A percentile compares a stretch with the other conserved stretches of the same genome.
phyloP scores from a whole-genome alignment of 352 stramenopile species.

The Pythium brachiatum region DNA sequence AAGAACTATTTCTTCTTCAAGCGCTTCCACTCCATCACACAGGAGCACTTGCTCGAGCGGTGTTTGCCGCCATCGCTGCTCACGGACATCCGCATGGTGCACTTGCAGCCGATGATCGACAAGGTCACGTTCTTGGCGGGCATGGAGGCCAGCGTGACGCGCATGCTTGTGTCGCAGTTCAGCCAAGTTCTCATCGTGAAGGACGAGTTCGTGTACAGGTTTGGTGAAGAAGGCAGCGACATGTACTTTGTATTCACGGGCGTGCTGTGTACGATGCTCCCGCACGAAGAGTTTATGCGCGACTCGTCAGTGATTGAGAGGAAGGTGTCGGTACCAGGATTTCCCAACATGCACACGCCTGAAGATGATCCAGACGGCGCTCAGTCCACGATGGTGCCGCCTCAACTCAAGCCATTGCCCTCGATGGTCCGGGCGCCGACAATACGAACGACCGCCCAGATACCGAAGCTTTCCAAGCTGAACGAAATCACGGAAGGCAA shows the following conservation, averaged over 20 bases:
- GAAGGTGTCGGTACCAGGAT: conserved; percentile 2
- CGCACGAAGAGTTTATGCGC: conserved; percentile 34
- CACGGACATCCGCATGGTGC: conserved; percentile 64
- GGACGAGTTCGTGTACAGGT: conserved; percentile 64
- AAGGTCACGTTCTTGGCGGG: conserved; percentile 61
- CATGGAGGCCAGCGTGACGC: conserved; percentile 54
- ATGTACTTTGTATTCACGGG: conserved; percentile 82
- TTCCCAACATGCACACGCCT: not conserved
- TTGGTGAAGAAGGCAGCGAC: conserved; percentile 56
- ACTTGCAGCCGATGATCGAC: conserved; percentile 65
- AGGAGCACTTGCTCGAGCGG: conserved; percentile 62
- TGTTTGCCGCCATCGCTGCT: conserved; percentile 64
- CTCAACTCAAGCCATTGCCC: not conserved
- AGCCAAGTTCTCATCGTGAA: conserved; percentile 57
- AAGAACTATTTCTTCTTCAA: conserved; percentile 77
- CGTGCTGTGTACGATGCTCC: conserved; percentile 43
- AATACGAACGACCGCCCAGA: conserved; percentile 11
- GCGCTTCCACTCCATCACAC: conserved; percentile 67
- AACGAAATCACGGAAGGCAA: conserved; percentile 47
- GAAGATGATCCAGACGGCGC: not conserved
- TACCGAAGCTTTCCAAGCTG: conserved; percentile 39
- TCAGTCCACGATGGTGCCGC: not conserved
- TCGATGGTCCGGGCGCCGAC: not conserved
- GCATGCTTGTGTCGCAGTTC: conserved; percentile 72
- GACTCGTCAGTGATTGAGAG: conserved; percentile 28